phyloP scores from a whole-genome alignment of 345 rosid genomes.

The Eucalyptus victrix region DNA sequence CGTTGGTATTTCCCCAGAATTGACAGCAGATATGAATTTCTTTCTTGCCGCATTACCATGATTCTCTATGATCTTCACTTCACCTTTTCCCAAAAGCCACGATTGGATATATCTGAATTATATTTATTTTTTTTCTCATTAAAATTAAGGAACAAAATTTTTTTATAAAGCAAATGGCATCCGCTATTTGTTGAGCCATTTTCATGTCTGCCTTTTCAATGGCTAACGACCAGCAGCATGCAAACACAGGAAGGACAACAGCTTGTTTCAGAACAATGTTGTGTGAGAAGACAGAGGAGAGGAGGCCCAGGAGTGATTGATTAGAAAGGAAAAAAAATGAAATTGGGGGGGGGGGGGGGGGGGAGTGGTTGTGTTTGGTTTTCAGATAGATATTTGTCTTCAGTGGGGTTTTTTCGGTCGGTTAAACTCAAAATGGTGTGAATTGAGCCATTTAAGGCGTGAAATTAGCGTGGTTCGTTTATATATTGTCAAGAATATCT shows the following conservation, averaged over 20 bases:
- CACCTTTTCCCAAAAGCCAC: not conserved
- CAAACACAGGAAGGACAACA: not conserved
- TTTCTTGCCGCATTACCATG: not conserved
- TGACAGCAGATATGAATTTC: not conserved
- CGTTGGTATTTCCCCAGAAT: not conserved
- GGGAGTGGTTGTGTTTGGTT: not conserved
- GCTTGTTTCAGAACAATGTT: not conserved
- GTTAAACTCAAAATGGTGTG: not conserved
- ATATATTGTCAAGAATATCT: not conserved
- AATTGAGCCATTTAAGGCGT: not conserved
- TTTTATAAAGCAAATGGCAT: not conserved
- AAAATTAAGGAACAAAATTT: rapidly evolving
- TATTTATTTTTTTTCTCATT: not conserved
- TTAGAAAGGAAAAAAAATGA: not conserved
- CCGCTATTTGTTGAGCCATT: not conserved
- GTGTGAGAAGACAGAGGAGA: not conserved
- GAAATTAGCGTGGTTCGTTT: not conserved
- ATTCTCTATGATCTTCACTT: not conserved
- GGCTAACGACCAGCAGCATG: not conserved
- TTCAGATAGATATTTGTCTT: not conserved
- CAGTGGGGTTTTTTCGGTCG: not conserved
- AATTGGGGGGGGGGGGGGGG: not conserved
- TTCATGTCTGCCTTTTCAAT: not conserved
- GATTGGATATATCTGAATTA: not conserved
- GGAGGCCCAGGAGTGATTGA: not conserved